Evolutionary conservation across 148 eudicot genomes (phyloP).

Genomic region (Diospyros kaki): DNA sequence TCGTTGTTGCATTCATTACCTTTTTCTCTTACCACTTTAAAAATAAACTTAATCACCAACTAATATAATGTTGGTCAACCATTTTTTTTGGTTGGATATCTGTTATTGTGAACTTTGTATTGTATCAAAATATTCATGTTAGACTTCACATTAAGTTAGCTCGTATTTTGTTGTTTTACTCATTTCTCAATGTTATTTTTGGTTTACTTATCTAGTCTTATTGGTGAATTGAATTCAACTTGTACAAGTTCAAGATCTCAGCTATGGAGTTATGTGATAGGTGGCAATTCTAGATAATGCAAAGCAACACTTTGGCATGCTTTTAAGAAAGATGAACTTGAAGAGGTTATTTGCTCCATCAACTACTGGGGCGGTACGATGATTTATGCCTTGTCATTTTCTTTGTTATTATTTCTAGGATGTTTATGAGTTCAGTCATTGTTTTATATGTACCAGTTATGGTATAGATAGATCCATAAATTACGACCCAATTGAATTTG

Average conservation of each 20-base stretch:
- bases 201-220: background rate
- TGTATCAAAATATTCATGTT: too few relatives aligned
- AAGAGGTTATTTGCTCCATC: constrained; percentile 52
- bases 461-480: background rate
- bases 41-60: too few relatives aligned
- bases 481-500: too few relatives aligned
- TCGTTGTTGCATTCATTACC: too few relatives aligned
- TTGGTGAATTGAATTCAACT: background rate
- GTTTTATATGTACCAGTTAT: background rate
- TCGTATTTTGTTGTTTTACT: too few relatives aligned
- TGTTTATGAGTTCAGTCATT: background rate
- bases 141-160: too few relatives aligned
- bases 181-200: background rate
- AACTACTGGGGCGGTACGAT: constrained; percentile 48
- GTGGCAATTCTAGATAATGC: constrained; percentile 8
- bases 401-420: background rate
- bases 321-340: constrained; percentile 29
- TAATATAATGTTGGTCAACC: too few relatives aligned
- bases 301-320: constrained; percentile 18
- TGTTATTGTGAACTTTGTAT: too few relatives aligned
- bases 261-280: constrained; percentile 18
- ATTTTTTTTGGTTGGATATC: too few relatives aligned
- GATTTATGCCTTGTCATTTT: constrained; percentile 2
- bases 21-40: too few relatives aligned
- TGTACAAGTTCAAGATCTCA: background rate